These are phyloP conservation scores for Ajuga chamaepitys DNA, from an alignment of 257 asterid genomes.

Conservation along the genomic window DNA sequence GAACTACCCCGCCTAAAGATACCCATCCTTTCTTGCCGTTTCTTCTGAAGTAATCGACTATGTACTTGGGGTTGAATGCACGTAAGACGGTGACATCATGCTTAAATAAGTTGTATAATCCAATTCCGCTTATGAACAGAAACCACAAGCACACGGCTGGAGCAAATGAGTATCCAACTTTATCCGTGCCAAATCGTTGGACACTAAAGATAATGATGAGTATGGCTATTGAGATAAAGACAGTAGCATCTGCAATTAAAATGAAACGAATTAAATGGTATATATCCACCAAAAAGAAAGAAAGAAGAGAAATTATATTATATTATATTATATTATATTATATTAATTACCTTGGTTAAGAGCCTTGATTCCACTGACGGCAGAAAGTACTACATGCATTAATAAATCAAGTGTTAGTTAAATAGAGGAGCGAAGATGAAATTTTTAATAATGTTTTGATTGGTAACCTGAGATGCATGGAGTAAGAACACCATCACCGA, in stretches of 20 bases:
- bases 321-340: too few species aligned
- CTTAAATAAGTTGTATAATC: slow-evolving; percentile 44
- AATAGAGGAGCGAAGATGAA: too few species aligned
- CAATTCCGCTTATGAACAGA: slow-evolving; percentile 34
- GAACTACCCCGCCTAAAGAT: slow-evolving; percentile 66
- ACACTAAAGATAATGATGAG: slow-evolving; percentile 38
- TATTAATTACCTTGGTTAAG: slow-evolving; percentile 20
- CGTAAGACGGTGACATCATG: slow-evolving; percentile 36
- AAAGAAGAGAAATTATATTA: too few species aligned
- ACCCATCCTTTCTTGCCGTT: slow-evolving; percentile 57
- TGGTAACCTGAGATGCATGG: slow-evolving; percentile 79
- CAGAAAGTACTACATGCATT: slow-evolving; percentile 50
- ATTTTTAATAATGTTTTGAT: too few species aligned
- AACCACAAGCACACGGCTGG: slow-evolving; percentile 61
- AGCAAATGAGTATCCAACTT: slow-evolving; percentile 63
- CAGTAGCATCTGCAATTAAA: slow-evolving; percentile 46
- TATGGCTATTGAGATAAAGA: slow-evolving; percentile 42
- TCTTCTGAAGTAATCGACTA: slow-evolving; percentile 46
- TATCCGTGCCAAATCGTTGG: slow-evolving; percentile 71
- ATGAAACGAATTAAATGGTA: not conserved
- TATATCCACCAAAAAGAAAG: not conserved
- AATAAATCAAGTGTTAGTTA: not conserved
- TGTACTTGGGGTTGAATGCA: slow-evolving; percentile 57
- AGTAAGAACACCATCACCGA: slow-evolving; percentile 78
- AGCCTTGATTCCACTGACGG: slow-evolving; percentile 57